Base-by-base conservation (phyloP, 164 flowering plant genomes). In the Nymphaea thermarum region DNA sequence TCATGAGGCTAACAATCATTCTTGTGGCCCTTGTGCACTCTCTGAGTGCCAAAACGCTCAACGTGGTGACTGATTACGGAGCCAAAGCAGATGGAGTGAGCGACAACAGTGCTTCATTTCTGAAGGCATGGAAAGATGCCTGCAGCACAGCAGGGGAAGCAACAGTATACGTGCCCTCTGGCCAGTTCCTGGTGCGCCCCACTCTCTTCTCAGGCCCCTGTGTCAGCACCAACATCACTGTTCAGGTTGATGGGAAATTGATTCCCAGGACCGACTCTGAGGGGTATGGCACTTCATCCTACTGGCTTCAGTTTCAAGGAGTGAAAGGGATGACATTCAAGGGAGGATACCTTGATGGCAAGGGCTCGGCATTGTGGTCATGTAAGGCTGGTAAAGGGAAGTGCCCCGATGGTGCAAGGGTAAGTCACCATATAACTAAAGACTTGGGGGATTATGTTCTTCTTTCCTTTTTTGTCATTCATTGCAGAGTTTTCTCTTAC, bases 271-370 rank as follows among this genome's bases (percentile, higher is more conserved):
- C 36, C 36, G 36, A 25, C 36, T 25, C 36, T 25, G 36, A 25
- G 36, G 36, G 36, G 36, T 25, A 25, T 25, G 36, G 36, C 36
- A 25, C 36, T 25, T 25, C 36, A 25, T 25, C 36, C 36, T 18
- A 44, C 10, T 77, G 79, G 79, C 67, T 77, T 4, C 3, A 44
- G 62, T 77, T 73, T 60, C 25, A 51, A 59, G 45, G 60, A 43
- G 74, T 73, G 6, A 55, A 63, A 7, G 62, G 76, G 4, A 12
- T 77, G 10, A n/a, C 67, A 2, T 60, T 77, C 64, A 3, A 44
- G 65, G 79, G 79, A 42, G 79, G 79, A 6, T 65, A 66, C 44
- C 43, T 77, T 60, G 72, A 77, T 66, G 79, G 76, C 41, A 66
- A 43, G 12, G 79, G 79, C 3, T 2, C 68, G 6, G 63, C 18